phyloP scores from a whole-genome alignment of 2,329 filamentous ascomycete species.

The Rhinocladiella mackenziei region DNA sequence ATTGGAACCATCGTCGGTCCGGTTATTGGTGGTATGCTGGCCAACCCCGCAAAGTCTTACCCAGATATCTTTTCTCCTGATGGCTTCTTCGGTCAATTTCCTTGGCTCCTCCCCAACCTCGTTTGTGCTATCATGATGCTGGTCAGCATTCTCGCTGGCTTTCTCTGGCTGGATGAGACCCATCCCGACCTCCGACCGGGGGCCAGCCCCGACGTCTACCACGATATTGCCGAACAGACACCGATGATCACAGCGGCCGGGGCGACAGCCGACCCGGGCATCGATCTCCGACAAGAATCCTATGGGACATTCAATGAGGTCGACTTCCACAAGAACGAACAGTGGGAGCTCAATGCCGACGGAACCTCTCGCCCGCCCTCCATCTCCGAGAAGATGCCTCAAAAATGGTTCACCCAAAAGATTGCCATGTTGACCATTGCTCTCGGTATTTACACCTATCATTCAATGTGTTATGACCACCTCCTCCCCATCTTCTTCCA shows the following conservation, averaged over 20 bases:
- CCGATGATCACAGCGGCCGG: slow-evolving; percentile 72
- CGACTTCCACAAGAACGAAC: slow-evolving; percentile 51
- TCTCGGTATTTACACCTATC: slow-evolving; percentile 81
- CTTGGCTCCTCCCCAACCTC: slow-evolving; percentile 85
- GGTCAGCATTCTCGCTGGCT: slow-evolving; percentile 75
- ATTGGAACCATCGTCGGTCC: slow-evolving; percentile 87
- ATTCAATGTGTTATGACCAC: slow-evolving; percentile 93
- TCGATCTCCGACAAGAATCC: slow-evolving; percentile 71
- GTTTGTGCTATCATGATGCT: slow-evolving; percentile 74
- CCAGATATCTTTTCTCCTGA: slow-evolving; percentile 62
- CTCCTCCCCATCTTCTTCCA: slow-evolving; percentile 90
- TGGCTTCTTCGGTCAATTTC: slow-evolving; percentile 71
- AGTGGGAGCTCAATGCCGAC: slow-evolving; percentile 50
- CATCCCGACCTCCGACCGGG: slow-evolving; percentile 73
- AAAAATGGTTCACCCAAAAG: slow-evolving; percentile 56
- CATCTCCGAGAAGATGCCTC: slow-evolving; percentile 38
- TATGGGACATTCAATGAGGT: slow-evolving; percentile 69
- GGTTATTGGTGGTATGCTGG: slow-evolving; percentile 81
- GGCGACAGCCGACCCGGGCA: slow-evolving; percentile 66
- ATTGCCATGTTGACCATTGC: slow-evolving; percentile 76
- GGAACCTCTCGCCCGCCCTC: slow-evolving; percentile 38
- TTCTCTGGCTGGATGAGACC: slow-evolving; percentile 78
- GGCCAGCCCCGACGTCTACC: slow-evolving; percentile 39
- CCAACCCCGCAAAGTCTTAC: slow-evolving; percentile 70
- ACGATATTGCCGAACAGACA: slow-evolving; percentile 57